Evolutionary conservation across 2,329 filamentous ascomycete genomes (phyloP).

Genomic region (Cladosporium velox): DNA sequence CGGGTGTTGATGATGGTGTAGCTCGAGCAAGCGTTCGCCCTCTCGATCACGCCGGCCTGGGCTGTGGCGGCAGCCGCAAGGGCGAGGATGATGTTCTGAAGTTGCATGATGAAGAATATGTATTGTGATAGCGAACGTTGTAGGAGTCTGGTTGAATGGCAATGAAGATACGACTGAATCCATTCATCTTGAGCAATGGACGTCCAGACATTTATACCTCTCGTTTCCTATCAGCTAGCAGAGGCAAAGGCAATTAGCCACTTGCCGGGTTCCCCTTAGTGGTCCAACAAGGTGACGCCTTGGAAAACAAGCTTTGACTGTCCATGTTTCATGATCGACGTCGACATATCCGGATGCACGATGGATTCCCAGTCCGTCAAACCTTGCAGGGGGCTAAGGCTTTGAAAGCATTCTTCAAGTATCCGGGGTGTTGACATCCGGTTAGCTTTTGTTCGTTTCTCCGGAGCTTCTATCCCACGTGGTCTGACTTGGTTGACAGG

Average conservation of each 20-base stretch:
- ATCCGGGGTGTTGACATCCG: not conserved
- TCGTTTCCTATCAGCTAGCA: not conserved
- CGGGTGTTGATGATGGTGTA: constrained; percentile 33
- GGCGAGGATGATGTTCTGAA: constrained; percentile 12
- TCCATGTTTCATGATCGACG: constrained; percentile 1
- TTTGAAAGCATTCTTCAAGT: not conserved
- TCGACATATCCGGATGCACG: not conserved
- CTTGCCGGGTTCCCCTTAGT: not conserved
- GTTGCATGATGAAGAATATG: not conserved
- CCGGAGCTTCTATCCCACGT: not conserved
- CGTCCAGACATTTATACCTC: not conserved
- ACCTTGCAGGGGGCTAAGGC: not conserved
- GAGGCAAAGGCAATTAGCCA: not conserved
- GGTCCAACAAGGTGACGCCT: not conserved
- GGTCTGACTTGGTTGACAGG: not conserved
- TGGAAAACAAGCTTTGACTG: not conserved
- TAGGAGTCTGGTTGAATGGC: not conserved
- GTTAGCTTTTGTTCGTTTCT: not conserved
- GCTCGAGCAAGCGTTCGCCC: constrained; percentile 9
- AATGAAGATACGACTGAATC: not conserved
- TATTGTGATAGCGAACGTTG: not conserved
- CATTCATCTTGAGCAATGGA: not conserved
- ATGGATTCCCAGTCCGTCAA: not conserved
- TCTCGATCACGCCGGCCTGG: constrained; percentile 2
- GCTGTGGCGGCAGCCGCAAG: not conserved